Percentiles rank a stretch among this genome's conserved stretches.
These are phyloP conservation scores for Hyphodiscus sp. DNA, from an alignment of 2,329 filamentous ascomycete genomes.

Conservation along the genomic window DNA sequence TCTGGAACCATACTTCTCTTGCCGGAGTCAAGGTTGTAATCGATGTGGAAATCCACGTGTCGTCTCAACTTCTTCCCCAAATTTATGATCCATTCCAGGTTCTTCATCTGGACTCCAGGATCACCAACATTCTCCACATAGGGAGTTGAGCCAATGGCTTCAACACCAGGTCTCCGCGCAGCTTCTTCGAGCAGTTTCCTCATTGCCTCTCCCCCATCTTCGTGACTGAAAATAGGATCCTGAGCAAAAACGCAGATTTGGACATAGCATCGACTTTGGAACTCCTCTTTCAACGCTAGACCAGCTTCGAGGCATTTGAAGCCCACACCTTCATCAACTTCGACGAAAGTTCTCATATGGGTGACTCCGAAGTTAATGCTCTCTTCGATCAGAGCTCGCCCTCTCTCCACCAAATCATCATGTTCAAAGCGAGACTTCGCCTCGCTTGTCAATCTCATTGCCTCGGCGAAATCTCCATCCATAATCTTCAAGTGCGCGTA, in stretches of 20 bases:
- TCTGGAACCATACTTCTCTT: constrained; percentile 46
- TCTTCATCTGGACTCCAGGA: constrained; percentile 39
- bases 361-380: constrained; percentile 60
- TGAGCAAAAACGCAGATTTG: constrained; percentile 69
- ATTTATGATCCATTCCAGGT: constrained; percentile 57
- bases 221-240: constrained; percentile 56
- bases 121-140: constrained; percentile 53
- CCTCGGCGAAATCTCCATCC: constrained; percentile 59
- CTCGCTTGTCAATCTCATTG: constrained; percentile 48
- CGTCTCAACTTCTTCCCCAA: constrained; percentile 43
- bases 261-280: constrained; percentile 46
- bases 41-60: constrained; percentile 65
- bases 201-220: constrained; percentile 44
- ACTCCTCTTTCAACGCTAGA: constrained; percentile 48
- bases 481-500: constrained; percentile 55
- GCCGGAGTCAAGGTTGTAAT: constrained; percentile 55
- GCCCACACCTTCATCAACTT: constrained; percentile 57
- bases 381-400: constrained; percentile 58
- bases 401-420: constrained; percentile 57
- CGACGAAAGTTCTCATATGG: constrained; percentile 64
- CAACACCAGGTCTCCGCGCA: constrained; percentile 39
- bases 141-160: constrained; percentile 60
- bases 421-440: constrained; percentile 59
- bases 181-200: constrained; percentile 42
- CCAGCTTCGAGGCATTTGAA: constrained; percentile 52